Evolutionary conservation across 176 grass and related monocot species (phyloP).

Genomic region (Dendrocalamus sinicus): DNA sequence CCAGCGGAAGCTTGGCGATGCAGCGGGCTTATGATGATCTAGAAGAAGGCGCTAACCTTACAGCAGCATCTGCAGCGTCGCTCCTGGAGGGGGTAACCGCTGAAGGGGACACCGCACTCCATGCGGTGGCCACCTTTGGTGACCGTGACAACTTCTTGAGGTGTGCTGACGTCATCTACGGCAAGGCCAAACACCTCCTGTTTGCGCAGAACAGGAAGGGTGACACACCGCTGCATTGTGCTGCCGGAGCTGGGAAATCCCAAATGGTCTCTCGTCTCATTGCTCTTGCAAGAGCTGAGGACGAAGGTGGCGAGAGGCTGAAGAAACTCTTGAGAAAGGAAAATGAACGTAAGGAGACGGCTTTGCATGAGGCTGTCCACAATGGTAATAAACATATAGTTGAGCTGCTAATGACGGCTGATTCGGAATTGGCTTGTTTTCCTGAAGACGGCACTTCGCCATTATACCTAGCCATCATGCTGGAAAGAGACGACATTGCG

Average conservation of each 20-base stretch:
- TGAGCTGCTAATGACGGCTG: background rate
- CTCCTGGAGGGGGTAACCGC: background rate
- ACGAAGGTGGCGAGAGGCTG: background rate
- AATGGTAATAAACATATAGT: background rate
- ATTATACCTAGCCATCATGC: background rate
- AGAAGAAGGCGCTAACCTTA: no score
- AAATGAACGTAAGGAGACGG: background rate
- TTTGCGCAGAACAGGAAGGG: background rate
- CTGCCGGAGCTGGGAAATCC: background rate
- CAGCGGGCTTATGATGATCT: no score
- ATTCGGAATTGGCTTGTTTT: background rate
- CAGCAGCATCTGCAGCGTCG: background rate
- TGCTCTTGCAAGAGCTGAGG: background rate
- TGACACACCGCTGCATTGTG: background rate
- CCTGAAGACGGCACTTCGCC: background rate
- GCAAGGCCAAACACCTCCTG: background rate
- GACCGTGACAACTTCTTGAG: background rate
- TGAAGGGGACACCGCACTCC: background rate
- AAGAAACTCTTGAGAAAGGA: background rate
- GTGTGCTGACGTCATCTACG: background rate
- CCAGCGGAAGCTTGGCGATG: no score
- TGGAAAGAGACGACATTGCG: accelerated
- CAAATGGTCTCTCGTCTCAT: background rate
- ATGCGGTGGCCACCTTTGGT: conserved; percentile 16
- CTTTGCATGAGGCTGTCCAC: background rate